Evolutionary conservation across 2,329 filamentous ascomycete species (phyloP).

Genomic region (Trichoderma brevicompactum): DNA sequence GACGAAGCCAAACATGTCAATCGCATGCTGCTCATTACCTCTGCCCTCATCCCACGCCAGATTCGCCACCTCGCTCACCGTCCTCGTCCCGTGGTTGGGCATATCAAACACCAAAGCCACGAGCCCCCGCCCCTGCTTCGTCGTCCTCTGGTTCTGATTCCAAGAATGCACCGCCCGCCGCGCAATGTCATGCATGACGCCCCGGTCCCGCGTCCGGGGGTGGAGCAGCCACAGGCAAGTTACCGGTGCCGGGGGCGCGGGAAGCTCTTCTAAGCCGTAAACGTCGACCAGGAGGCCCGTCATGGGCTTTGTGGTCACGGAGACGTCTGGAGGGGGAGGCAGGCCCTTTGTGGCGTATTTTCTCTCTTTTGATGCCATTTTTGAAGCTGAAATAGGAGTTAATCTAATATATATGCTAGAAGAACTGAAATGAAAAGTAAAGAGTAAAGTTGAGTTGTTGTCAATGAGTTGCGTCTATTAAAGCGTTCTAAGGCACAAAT

Average conservation of each 20-base stretch:
- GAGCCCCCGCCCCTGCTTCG: constrained; percentile 55
- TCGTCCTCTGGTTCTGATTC: constrained; percentile 60
- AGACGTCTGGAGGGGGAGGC: constrained; percentile 56
- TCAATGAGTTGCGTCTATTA: too few relatives aligned
- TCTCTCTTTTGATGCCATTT: constrained; percentile 1
- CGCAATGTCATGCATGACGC: constrained; percentile 77
- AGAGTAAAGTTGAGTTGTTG: background rate
- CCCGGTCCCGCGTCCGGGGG: constrained; percentile 71
- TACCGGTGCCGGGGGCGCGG: constrained; percentile 55
- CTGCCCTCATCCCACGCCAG: constrained; percentile 73
- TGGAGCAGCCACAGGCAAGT: constrained; percentile 93
- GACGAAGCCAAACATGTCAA: constrained; percentile 87
- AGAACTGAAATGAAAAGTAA: background rate
- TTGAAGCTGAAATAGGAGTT: too few relatives aligned
- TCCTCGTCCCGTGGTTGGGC: constrained; percentile 82
- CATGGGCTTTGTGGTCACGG: constrained; percentile 69
- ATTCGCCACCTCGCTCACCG: constrained; percentile 71
- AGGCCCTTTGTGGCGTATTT: constrained; percentile 44
- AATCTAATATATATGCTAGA: background rate
- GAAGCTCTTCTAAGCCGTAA: constrained; percentile 78
- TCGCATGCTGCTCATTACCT: constrained; percentile 74
- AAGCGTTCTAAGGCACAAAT: too few relatives aligned
- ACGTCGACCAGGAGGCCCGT: constrained; percentile 78
- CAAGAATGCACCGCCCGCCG: constrained; percentile 70
- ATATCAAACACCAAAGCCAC: constrained; percentile 89